Conservation (phyloP, 2,329 filamentous ascomycete genomes). For the Nemania abortiva region DNA sequence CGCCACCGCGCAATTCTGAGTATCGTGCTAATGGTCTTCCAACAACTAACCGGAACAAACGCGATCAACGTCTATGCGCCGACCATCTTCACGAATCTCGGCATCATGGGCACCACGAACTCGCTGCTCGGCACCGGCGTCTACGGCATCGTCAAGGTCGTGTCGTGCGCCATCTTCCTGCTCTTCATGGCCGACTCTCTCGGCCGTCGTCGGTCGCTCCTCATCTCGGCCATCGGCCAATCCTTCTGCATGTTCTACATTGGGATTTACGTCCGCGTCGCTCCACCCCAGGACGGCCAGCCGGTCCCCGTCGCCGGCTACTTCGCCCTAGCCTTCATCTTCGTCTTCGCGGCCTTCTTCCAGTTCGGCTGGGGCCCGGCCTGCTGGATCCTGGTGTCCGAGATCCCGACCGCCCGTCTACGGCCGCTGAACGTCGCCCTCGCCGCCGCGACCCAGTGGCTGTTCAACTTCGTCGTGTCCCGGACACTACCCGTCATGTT, state of each 20-base stretch:
- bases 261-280: conserved; percentile 72
- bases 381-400: conserved; percentile 73
- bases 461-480: conserved; percentile 75
- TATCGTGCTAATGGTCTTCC: conserved; percentile 72
- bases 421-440: conserved; percentile 66
- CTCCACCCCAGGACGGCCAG: conserved; percentile 62
- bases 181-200: conserved; percentile 71
- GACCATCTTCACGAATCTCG: conserved; percentile 52
- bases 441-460: conserved; percentile 71
- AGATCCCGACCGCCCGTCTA: conserved; percentile 72
- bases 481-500: conserved; percentile 74
- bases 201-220: conserved; percentile 65
- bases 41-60: conserved; percentile 75
- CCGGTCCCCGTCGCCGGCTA: conserved; percentile 72
- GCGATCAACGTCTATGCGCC: conserved; percentile 54
- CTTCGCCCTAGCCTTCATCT: conserved; percentile 74
- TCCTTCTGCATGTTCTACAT: conserved; percentile 74
- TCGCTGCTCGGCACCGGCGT: conserved; percentile 72
- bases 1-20: conserved; percentile 74
- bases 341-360: conserved; percentile 76
- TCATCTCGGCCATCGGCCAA: conserved; percentile 71
- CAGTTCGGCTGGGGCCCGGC: conserved; percentile 74
- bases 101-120: conserved; percentile 59
- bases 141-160: conserved; percentile 72
- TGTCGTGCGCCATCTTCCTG: conserved; percentile 68